phyloP scores from a whole-genome alignment of 106 monocot species.

The Alisma plantagoaquatica region DNA sequence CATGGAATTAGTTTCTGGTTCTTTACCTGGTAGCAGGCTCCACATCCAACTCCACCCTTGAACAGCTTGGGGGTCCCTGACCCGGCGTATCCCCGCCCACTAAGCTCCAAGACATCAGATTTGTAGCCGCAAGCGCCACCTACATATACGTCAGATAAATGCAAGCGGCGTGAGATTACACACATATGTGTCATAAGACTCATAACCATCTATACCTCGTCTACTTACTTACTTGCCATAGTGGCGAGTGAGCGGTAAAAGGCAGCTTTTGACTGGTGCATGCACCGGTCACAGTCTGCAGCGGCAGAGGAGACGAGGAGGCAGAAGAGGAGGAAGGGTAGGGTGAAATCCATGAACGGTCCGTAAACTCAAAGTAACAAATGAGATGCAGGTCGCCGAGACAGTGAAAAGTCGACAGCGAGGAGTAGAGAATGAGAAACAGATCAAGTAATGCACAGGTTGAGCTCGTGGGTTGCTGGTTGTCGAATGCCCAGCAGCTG shows the following conservation, averaged over 20 bases:
- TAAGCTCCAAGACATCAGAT: slow-evolving; percentile 27
- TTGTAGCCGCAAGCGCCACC: slow-evolving; percentile 79
- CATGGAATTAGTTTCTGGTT: too few species aligned
- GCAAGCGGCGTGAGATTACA: too few species aligned
- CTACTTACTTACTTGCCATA: too few species aligned
- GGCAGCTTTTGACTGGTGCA: slow-evolving; percentile 45
- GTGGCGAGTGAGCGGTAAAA: slow-evolving; percentile 42
- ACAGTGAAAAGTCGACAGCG: too few species aligned
- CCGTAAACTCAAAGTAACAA: too few species aligned
- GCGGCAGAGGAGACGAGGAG: slow-evolving; percentile 16
- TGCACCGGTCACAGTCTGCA: slow-evolving; percentile 53
- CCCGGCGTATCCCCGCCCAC: slow-evolving; percentile 27
- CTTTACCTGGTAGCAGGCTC: slow-evolving; percentile 55
- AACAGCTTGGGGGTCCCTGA: slow-evolving; percentile 30
- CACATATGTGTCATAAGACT: too few species aligned
- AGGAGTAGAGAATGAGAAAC: too few species aligned
- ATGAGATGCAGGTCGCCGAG: too few species aligned
- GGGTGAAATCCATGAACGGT: neutral
- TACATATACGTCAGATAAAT: slow-evolving; percentile 1
- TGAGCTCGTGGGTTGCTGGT: too few species aligned
- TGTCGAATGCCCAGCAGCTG: too few species aligned
- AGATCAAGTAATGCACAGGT: too few species aligned
- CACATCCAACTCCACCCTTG: slow-evolving; percentile 55
- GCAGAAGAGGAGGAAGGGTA: slow-evolving; percentile 16
- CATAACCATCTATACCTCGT: too few species aligned